Evolutionary conservation across 2,329 filamentous ascomycete species (phyloP).

Genomic region (Venturia asperata): DNA sequence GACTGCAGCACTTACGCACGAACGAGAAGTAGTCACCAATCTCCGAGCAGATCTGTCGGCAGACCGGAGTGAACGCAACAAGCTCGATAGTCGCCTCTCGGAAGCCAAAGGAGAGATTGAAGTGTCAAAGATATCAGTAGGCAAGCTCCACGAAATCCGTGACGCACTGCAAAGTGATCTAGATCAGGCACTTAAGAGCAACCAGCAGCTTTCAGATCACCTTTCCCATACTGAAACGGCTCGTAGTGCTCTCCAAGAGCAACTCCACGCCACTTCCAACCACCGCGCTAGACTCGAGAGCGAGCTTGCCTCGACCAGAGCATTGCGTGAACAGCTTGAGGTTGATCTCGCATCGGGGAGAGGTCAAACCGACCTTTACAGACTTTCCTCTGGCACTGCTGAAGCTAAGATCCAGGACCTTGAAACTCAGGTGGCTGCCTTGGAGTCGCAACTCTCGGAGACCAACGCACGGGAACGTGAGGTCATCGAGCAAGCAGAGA

Average conservation of each 20-base stretch:
- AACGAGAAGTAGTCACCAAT: background rate
- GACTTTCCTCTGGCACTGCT: background rate
- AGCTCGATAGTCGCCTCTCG: background rate
- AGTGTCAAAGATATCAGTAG: background rate
- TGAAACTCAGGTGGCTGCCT: background rate
- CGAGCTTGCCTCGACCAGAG: background rate
- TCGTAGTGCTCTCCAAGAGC: background rate
- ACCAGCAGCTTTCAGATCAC: background rate
- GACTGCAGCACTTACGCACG: background rate
- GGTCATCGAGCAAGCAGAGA: background rate
- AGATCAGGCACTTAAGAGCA: background rate
- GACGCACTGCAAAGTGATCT: background rate
- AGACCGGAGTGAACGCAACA: background rate
- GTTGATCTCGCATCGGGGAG: background rate
- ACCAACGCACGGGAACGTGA: background rate
- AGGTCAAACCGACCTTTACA: slow-evolving; percentile 5
- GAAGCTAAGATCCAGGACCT: background rate
- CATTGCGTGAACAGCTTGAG: background rate
- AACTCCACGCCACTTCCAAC: background rate
- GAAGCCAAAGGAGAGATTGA: background rate
- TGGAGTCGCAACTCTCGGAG: background rate
- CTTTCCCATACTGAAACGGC: background rate
- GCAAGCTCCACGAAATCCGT: background rate
- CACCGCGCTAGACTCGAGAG: background rate
- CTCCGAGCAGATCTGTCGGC: background rate